phyloP scores from a whole-genome alignment of 176 grass and related monocot genomes.

The Oryza meyeriana region DNA sequence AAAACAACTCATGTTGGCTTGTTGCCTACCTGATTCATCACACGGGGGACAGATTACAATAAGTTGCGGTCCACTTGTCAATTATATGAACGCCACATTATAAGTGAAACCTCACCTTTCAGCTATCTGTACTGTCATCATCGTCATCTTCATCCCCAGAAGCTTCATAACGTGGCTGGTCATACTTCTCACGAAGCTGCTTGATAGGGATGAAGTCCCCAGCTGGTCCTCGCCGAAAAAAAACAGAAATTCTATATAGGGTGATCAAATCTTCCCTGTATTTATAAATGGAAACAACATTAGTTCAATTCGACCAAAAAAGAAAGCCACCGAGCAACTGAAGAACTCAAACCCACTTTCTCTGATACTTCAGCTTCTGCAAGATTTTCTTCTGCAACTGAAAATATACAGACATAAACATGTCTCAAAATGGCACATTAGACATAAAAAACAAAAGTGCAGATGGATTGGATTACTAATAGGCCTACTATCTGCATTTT shows the following conservation, averaged over 20 bases:
- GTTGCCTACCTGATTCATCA: not conserved
- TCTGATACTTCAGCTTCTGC: conserved; percentile 56
- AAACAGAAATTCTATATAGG: conserved; percentile 84
- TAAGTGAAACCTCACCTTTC: conserved; percentile 19
- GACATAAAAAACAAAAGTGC: not conserved
- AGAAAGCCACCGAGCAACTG: not conserved
- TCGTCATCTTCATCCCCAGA: conserved; percentile 51
- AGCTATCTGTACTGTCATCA: conserved; percentile 32
- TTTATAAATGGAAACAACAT: not conserved
- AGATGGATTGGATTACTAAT: conserved; percentile 5
- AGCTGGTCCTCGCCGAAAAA: conserved; percentile 75
- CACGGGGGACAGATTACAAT: not conserved
- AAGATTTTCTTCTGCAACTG: conserved; percentile 94
- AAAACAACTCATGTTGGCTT: not conserved
- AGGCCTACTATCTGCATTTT: not conserved
- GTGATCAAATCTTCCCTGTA: conserved; percentile 83
- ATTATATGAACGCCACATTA: not conserved
- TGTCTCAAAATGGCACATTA: conserved; percentile 8
- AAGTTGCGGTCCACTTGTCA: not conserved
- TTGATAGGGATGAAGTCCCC: conserved; percentile 94
- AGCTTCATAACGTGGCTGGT: conserved; percentile 69
- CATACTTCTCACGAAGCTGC: conserved; percentile 87
- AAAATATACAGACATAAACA: conserved; percentile 25
- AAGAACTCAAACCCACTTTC: conserved; percentile 41
- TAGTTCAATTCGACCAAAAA: not conserved